phyloP scores from a whole-genome alignment of 805 yeast species.

The Saturnispora diversa region DNA sequence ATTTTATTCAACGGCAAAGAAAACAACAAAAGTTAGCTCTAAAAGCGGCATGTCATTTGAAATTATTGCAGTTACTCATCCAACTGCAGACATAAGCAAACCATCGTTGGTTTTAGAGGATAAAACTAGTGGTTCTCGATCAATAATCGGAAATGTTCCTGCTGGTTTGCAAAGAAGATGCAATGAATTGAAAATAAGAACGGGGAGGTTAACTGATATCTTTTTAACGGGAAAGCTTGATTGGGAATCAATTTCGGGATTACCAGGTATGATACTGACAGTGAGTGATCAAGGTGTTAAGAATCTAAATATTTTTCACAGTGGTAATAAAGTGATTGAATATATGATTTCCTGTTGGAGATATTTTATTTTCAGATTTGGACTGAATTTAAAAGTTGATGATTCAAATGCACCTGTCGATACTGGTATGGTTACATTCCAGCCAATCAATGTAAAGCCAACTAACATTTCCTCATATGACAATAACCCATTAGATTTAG shows the following conservation, averaged over 20 bases:
- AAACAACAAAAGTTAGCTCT: neutral
- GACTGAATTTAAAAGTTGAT: constrained; percentile 38
- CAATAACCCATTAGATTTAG: constrained; percentile 3
- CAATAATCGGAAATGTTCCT: constrained; percentile 69
- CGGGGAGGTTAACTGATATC: constrained; percentile 53
- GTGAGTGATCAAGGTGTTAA: constrained; percentile 69
- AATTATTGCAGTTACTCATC: constrained; percentile 48
- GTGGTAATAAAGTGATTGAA: constrained; percentile 36
- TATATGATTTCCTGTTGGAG: constrained; percentile 77
- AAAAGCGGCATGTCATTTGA: constrained; percentile 34
- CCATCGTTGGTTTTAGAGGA: constrained; percentile 47
- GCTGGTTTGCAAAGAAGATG: constrained; percentile 82
- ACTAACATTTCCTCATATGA: neutral
- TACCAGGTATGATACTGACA: constrained; percentile 83
- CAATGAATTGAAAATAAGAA: constrained; percentile 48
- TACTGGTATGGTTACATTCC: constrained; percentile 16
- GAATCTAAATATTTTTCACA: constrained; percentile 46
- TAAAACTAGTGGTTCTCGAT: constrained; percentile 44
- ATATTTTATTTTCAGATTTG: constrained; percentile 74
- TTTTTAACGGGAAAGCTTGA: constrained; percentile 71
- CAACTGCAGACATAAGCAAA: constrained; percentile 50
- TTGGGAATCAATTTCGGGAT: constrained; percentile 83
- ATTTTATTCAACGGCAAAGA: neutral
- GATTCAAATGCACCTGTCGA: constrained; percentile 14
- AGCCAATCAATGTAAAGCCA: constrained; percentile 18